Percentiles rank a stretch among this genome's conserved stretches.
These are phyloP conservation scores for Pythium periplocum DNA, from an alignment of 352 stramenopile species.

Conservation along the genomic window DNA sequence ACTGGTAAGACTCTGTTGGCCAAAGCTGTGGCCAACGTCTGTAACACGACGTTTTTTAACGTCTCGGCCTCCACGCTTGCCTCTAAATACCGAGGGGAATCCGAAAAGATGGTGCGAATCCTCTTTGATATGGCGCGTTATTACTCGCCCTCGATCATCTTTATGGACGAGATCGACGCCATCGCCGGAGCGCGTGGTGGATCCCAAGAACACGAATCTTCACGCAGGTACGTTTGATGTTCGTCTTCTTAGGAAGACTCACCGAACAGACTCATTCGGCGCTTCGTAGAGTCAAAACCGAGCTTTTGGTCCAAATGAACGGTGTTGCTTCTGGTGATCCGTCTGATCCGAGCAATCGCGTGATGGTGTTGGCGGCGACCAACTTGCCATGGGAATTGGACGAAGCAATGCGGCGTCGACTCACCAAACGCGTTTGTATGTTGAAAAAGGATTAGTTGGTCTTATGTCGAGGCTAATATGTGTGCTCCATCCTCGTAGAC, in stretches of 20 bases:
- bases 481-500: constrained; percentile 15
- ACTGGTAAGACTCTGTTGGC: constrained; percentile 88
- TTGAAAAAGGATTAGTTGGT: not conserved
- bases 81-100: constrained; percentile 93
- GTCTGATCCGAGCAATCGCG: constrained; percentile 32
- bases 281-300: constrained; percentile 90
- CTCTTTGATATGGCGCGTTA: constrained; percentile 98
- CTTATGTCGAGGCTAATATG: constrained; percentile 11
- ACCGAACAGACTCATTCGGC: no score
- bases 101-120: constrained; percentile 95
- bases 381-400: constrained; percentile 93
- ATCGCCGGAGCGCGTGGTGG: constrained; percentile 76
- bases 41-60: constrained; percentile 98
- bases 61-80: constrained; percentile 90
- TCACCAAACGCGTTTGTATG: constrained; percentile 89
- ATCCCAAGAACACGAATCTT: constrained; percentile 80
- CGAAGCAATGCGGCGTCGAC: constrained; percentile 80
- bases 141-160: constrained; percentile 96
- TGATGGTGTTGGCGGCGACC: constrained; percentile 90
- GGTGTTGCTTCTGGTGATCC: constrained; percentile 64
- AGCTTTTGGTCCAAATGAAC: constrained; percentile 98
- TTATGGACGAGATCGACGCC: constrained; percentile 98
- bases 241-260: no score
- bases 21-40: constrained; percentile 92
- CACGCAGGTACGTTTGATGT: constrained; percentile 41